Percentiles rank a stretch among this genome's conserved stretches.
These are phyloP conservation scores for Pichia rugopelliculosa DNA, from an alignment of 805 yeast species.

Conservation along the genomic window DNA sequence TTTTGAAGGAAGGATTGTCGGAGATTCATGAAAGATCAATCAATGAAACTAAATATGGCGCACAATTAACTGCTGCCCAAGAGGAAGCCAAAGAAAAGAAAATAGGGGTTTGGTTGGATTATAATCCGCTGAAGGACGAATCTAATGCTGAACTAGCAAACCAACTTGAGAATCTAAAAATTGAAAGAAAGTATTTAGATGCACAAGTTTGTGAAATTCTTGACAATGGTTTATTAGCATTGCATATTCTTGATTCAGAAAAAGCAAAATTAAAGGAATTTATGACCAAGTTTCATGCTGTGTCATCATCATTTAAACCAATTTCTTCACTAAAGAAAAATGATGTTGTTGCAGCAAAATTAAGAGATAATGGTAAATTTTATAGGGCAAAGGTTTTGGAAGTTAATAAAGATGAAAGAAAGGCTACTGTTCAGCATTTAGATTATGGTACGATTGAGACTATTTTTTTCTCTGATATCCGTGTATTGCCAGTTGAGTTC, in stretches of 20 bases:
- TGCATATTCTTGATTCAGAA: conserved; percentile 36
- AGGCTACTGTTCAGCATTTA: conserved; percentile 46
- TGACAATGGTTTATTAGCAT: conserved; percentile 36
- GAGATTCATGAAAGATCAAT: conserved; percentile 61
- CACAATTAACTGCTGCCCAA: conserved; percentile 54
- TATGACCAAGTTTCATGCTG: conserved; percentile 40
- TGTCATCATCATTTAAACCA: conserved; percentile 28
- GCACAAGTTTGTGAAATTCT: conserved; percentile 46
- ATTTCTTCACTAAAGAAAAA: conserved; percentile 37
- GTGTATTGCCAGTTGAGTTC: conserved; percentile 48
- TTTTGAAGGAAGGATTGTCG: conserved; percentile 58
- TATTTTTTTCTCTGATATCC: conserved; percentile 37
- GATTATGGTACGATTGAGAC: conserved; percentile 54
- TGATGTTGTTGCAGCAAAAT: conserved; percentile 50
- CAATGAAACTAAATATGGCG: conserved; percentile 44
- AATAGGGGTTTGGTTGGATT: conserved; percentile 63
- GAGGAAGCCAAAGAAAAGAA: conserved; percentile 46
- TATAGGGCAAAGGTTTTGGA: conserved; percentile 50
- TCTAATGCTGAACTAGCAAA: conserved; percentile 16
- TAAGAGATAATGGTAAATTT: conserved; percentile 44
- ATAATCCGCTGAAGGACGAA: conserved; percentile 37
- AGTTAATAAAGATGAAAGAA: conserved; percentile 36
- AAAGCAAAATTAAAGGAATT: conserved; percentile 35
- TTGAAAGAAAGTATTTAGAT: conserved; percentile 38
- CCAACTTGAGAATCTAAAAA: conserved; percentile 18